Percentiles rank a stretch among this genome's conserved stretches.
Evolutionary conservation across 495 filamentous ascomycete species (phyloP).

Genomic region (Hyphodiscus hymeniophilus): DNA sequence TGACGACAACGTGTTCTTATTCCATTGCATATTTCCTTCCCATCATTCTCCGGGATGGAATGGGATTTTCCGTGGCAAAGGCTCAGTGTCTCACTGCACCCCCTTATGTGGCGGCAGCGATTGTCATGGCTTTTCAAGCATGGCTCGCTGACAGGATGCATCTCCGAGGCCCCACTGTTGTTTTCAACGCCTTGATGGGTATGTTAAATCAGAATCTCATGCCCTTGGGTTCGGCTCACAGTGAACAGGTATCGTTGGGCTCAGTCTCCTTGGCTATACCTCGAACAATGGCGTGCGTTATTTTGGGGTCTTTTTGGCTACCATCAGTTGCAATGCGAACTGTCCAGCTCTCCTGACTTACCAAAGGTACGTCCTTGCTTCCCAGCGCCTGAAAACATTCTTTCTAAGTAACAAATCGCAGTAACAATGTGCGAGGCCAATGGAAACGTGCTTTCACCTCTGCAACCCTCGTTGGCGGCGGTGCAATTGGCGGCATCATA

Average conservation of each 20-base stretch:
- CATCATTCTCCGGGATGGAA: constrained; percentile 47
- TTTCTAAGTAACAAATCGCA: constrained; percentile 35
- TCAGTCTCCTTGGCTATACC: background rate
- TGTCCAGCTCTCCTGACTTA: constrained; percentile 47
- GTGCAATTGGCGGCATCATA: constrained; percentile 53
- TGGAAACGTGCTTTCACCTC: constrained; percentile 56
- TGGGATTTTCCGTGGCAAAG: constrained; percentile 48
- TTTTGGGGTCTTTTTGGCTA: constrained; percentile 56
- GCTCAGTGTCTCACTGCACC: constrained; percentile 58
- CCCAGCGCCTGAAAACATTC: background rate
- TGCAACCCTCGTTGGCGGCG: constrained; percentile 46
- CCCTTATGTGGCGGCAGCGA: constrained; percentile 50
- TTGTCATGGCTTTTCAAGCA: constrained; percentile 48
- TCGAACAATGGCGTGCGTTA: constrained; percentile 33
- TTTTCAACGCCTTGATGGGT: no score
- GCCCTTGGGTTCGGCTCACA: no score
- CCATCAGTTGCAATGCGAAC: constrained; percentile 52
- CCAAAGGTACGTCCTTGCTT: constrained; percentile 30
- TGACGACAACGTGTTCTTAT: constrained; percentile 39
- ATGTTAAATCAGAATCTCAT: no score
- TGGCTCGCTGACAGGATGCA: constrained; percentile 48
- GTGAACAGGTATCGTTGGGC: no score
- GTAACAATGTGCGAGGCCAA: constrained; percentile 59
- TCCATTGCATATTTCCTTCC: constrained; percentile 62
- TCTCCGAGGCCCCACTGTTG: constrained; percentile 47